A percentile compares a stretch with the other conserved stretches of the same genome.
phyloP scores from a whole-genome alignment of 106 monocot genomes.

The Phalaenopsis aphrodite region DNA sequence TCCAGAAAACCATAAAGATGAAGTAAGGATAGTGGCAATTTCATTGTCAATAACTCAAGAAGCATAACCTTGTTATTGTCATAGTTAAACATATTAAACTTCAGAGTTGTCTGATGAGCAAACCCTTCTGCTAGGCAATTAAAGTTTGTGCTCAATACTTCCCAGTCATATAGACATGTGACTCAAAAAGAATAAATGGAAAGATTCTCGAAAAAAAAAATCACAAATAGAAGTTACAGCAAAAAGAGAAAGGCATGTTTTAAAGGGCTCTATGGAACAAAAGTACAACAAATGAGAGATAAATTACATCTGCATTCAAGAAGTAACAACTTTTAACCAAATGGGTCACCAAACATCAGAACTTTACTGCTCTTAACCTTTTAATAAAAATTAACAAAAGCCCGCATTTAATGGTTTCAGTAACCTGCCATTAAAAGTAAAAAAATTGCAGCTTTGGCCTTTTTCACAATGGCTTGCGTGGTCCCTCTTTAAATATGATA shows the following conservation, averaged over 20 bases:
- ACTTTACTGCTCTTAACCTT: no score
- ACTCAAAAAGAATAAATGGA: not conserved
- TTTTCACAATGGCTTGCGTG: no score
- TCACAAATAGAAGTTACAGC: not conserved
- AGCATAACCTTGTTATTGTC: constrained; percentile 4
- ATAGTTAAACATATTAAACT: not conserved
- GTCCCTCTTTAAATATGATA: no score
- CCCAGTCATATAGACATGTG: not conserved
- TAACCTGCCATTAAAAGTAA: no score
- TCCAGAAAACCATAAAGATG: not conserved
- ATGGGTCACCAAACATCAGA: no score
- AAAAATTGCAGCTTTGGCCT: no score
- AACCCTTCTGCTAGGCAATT: not conserved
- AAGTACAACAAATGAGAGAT: not conserved
- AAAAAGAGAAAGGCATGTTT: not conserved
- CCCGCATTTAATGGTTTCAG: no score
- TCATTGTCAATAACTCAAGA: not conserved
- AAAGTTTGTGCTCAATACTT: not conserved
- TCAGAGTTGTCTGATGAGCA: not conserved
- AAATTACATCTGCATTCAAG: not conserved
- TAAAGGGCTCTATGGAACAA: not conserved
- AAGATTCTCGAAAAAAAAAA: not conserved
- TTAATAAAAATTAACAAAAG: no score
- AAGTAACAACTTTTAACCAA: no score
- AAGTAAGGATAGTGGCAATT: constrained; percentile 2